Conservation (phyloP, 805 yeast species). For the Teunomyces lycoperdinae region DNA sequence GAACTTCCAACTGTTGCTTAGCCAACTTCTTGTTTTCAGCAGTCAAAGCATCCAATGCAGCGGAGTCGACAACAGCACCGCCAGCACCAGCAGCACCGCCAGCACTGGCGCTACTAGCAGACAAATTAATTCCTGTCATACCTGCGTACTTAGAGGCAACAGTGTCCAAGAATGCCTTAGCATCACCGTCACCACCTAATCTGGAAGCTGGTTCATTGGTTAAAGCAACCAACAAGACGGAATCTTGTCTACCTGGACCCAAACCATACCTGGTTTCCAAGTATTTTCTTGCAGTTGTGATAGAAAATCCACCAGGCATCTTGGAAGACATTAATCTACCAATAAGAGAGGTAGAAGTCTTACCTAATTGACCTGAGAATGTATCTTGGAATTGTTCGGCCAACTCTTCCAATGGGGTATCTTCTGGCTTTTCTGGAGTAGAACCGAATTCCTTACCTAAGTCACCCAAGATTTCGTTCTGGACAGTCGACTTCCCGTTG, state of each 20-base stretch:
- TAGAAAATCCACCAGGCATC: constrained; percentile 99
- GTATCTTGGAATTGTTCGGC: constrained; percentile 94
- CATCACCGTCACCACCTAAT: constrained; percentile 82
- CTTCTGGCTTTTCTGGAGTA: constrained; percentile 99
- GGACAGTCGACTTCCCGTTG: constrained; percentile 98
- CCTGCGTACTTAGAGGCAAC: constrained; percentile 84
- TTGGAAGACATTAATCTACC: constrained; percentile 92
- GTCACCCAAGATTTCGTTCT: constrained; percentile 98
- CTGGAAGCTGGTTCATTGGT: constrained; percentile 90
- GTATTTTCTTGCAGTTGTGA: constrained; percentile 88
- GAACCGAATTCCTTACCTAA: constrained; percentile 97
- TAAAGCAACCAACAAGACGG: constrained; percentile 77
- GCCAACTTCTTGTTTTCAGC: constrained; percentile 70
- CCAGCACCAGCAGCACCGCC: constrained; percentile 61
- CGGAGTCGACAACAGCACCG: constrained; percentile 89
- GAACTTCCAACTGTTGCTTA: constrained; percentile 79
- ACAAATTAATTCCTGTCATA: constrained; percentile 70
- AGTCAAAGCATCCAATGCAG: constrained; percentile 83
- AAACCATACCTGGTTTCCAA: constrained; percentile 91
- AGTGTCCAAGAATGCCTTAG: constrained; percentile 83
- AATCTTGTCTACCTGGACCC: constrained; percentile 91
- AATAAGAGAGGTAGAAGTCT: constrained; percentile 83
- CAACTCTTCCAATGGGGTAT: constrained; percentile 91
- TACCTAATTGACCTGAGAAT: constrained; percentile 86
- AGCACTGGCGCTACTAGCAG: constrained; percentile 60